Conservation (phyloP, 257 asterid genomes). For the Voacanga thouarsii region DNA sequence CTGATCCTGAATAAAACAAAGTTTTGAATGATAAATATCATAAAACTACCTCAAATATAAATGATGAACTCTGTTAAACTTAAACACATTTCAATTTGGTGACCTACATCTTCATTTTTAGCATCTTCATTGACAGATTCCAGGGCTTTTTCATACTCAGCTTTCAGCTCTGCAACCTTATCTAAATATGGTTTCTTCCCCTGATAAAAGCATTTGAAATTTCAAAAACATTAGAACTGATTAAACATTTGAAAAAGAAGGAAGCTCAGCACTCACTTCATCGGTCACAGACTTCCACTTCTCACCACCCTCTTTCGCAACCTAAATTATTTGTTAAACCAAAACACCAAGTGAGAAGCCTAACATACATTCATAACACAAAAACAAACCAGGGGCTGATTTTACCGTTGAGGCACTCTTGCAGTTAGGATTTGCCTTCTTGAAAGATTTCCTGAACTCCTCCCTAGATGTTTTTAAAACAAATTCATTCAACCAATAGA, state of each 20-base stretch:
- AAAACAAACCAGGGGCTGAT: not conserved
- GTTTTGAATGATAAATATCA: not conserved
- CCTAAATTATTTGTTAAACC: slow-evolving; percentile 29
- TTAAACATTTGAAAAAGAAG: not conserved
- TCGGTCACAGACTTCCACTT: slow-evolving; percentile 36
- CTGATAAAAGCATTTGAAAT: slow-evolving; percentile 32
- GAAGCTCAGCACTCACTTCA: slow-evolving; percentile 42
- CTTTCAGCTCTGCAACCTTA: slow-evolving; percentile 76
- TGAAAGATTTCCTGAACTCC: slow-evolving; percentile 64
- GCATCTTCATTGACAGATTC: slow-evolving; percentile 24
- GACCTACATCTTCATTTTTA: slow-evolving; percentile 6
- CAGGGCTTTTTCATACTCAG: slow-evolving; percentile 47
- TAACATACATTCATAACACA: not conserved
- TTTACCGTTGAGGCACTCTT: slow-evolving; percentile 54
- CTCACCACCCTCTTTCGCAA: slow-evolving; percentile 63
- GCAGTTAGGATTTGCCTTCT: slow-evolving; percentile 69
- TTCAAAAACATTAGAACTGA: not conserved
- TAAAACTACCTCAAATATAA: not conserved
- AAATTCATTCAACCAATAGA: not conserved
- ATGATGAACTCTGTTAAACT: not conserved
- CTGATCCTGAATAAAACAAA: slow-evolving; percentile 27
- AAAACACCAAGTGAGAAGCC: not conserved
- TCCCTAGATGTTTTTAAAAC: slow-evolving; percentile 35
- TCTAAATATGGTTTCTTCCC: slow-evolving; percentile 61
- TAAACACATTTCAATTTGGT: not conserved